A percentile compares a stretch with the other conserved stretches of the same genome.
phyloP scores from a whole-genome alignment of 805 yeast species.

The Millerozyma miso region DNA sequence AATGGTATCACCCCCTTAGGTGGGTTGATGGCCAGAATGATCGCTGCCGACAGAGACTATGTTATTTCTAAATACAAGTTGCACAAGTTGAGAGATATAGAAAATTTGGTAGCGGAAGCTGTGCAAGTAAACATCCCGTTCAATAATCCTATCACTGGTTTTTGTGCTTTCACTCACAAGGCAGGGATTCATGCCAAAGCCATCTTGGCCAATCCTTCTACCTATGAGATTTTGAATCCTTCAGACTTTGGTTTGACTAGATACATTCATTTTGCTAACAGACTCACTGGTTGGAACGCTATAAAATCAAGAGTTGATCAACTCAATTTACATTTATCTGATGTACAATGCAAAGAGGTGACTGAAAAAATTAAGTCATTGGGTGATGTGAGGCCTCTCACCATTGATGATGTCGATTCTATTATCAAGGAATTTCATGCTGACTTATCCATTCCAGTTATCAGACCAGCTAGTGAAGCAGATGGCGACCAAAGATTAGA shows the following conservation, averaged over 20 bases:
- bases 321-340: conserved; percentile 82
- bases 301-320: conserved; percentile 98
- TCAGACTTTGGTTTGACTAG: conserved; percentile 93
- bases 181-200: conserved; percentile 99
- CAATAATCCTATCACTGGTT: conserved; percentile 98
- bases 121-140: conserved; percentile 96
- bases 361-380: conserved; percentile 88
- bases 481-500: conserved; percentile 9
- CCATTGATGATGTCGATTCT: conserved; percentile 96
- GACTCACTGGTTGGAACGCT: conserved; percentile 99
- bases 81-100: conserved; percentile 93
- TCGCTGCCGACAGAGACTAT: conserved; percentile 96
- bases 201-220: conserved; percentile 95
- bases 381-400: conserved; percentile 92
- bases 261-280: conserved; percentile 96
- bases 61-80: conserved; percentile 91
- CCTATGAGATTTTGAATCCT: conserved; percentile 96
- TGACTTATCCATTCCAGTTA: conserved; percentile 53
- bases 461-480: conserved; percentile 6
- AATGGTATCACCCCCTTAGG: conserved; percentile 98
- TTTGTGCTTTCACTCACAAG: conserved; percentile 99
- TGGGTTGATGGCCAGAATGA: conserved; percentile 98
- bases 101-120: conserved; percentile 93
- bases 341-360: conserved; percentile 92
- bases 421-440: conserved; percentile 92